Evolutionary conservation across 1,284 basidiomycete species (phyloP).

Genomic region (Limonomyces culmigenus): DNA sequence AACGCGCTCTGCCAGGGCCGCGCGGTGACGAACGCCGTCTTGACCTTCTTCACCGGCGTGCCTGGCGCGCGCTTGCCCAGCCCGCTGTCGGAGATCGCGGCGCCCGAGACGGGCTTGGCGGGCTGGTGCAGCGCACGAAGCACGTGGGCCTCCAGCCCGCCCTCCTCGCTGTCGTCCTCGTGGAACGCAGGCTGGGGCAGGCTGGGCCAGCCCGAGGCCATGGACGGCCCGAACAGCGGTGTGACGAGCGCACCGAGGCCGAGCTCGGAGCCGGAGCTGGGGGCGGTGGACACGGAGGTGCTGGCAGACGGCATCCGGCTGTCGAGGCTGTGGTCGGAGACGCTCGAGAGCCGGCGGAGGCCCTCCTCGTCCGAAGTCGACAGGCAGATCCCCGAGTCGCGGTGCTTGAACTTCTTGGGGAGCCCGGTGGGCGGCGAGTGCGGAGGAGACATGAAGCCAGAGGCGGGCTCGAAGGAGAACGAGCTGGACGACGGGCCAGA

Average conservation of each 20-base stretch:
- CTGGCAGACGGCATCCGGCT: constrained; percentile 33
- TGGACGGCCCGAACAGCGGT: constrained; percentile 36
- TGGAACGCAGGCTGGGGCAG: constrained; percentile 22
- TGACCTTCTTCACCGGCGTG: constrained; percentile 61
- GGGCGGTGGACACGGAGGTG: constrained; percentile 41
- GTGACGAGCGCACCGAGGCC: constrained; percentile 34
- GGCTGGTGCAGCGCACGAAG: constrained; percentile 46
- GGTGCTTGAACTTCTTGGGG: constrained; percentile 50
- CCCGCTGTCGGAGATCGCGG: constrained; percentile 21
- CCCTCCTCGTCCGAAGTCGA: constrained; percentile 34
- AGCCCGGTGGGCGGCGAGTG: constrained; percentile 11
- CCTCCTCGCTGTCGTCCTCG: no score
- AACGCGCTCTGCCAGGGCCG: constrained; percentile 69
- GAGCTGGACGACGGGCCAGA: constrained; percentile 16
- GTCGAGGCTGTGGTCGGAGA: constrained; percentile 5
- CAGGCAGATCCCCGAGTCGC: constrained; percentile 48
- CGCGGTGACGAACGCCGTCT: constrained; percentile 33
- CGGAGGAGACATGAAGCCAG: neutral
- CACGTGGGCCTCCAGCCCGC: no score
- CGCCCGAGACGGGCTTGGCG: constrained; percentile 20
- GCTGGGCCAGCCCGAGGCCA: constrained; percentile 45
- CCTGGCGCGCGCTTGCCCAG: constrained; percentile 50
- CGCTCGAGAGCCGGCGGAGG: constrained; percentile 21
- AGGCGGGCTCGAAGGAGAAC: neutral
- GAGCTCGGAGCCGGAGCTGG: constrained; percentile 35